A percentile compares a stretch with the other conserved stretches of the same genome.
Conservation (phyloP, 345 rosid species). For the Acer campestre region DNA sequence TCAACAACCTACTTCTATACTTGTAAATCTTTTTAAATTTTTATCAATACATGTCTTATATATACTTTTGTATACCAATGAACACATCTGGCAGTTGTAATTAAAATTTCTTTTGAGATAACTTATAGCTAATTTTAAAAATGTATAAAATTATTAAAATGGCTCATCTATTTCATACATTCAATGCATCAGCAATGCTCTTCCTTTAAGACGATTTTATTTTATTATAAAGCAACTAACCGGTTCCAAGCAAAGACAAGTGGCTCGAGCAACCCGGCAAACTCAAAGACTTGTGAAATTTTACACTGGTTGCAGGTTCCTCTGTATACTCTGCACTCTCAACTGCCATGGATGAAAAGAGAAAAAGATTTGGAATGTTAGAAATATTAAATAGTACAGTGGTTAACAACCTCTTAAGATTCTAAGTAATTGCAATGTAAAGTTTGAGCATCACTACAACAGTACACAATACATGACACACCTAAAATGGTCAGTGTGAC, state of each 20-base stretch:
- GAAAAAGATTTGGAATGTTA: background rate
- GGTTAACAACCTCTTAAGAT: background rate
- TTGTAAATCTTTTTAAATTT: too few species aligned
- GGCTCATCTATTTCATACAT: background rate
- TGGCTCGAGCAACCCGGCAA: slow-evolving; percentile 68
- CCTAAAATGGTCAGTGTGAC: too few species aligned
- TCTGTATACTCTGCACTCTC: slow-evolving; percentile 57
- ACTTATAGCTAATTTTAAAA: background rate
- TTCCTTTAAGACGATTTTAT: background rate
- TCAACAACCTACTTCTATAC: background rate
- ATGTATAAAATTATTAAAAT: background rate
- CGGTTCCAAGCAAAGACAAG: slow-evolving; percentile 75
- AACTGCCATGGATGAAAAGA: slow-evolving; percentile 35
- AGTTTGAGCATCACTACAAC: background rate
- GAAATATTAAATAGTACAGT: background rate
- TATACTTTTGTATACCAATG: background rate
- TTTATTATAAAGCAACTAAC: slow-evolving; percentile 34
- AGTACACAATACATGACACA: background rate
- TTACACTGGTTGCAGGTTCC: slow-evolving; percentile 70
- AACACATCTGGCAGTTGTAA: background rate
- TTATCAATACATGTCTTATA: background rate
- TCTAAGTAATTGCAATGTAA: background rate
- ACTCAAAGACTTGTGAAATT: slow-evolving; percentile 60
- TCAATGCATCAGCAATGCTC: background rate
- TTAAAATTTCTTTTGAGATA: background rate